A percentile compares a stretch with the other conserved stretches of the same genome.
phyloP scores from a whole-genome alignment of 2,329 filamentous ascomycete genomes.

The Exophiala calicioides region DNA sequence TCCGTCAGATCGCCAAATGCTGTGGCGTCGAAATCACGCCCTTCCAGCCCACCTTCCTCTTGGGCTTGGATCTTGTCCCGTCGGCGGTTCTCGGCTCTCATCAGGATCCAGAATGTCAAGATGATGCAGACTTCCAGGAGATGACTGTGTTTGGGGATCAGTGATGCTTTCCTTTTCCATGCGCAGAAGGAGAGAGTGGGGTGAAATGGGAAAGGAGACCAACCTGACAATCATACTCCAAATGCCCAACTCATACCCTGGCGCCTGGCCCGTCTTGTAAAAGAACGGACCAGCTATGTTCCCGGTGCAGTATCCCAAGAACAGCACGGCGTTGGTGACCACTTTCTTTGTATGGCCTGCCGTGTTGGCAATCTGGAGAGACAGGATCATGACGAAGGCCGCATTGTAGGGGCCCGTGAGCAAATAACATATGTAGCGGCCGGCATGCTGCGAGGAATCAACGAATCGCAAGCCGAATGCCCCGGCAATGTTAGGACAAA shows the following conservation, averaged over 20 bases:
- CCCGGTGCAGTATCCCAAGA: conserved; percentile 61
- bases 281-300: conserved; percentile 66
- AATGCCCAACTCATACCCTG: conserved; percentile 53
- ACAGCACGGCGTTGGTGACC: conserved; percentile 62
- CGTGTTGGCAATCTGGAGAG: conserved; percentile 49
- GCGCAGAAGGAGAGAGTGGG: not conserved
- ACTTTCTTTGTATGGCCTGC: conserved; percentile 65
- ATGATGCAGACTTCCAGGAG: conserved; percentile 54
- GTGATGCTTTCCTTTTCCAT: too few relatives aligned
- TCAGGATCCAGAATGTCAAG: conserved; percentile 46
- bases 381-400: conserved; percentile 53
- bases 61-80: conserved; percentile 52
- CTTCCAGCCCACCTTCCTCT: conserved; percentile 26
- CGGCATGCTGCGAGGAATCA: conserved; percentile 51
- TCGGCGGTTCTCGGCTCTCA: conserved; percentile 53
- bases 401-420: conserved; percentile 58
- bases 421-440: conserved; percentile 61
- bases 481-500: conserved; percentile 61
- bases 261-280: conserved; percentile 58
- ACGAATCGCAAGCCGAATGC: conserved; percentile 61
- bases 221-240: conserved; percentile 58
- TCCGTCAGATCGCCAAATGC: conserved; percentile 59
- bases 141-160: too few relatives aligned
- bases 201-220: not conserved
- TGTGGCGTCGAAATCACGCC: conserved; percentile 40